A percentile compares a stretch with the other conserved stretches of the same genome.
Evolutionary conservation across 2,329 filamentous ascomycete genomes (phyloP).

Genomic region (Claviceps sorghi): DNA sequence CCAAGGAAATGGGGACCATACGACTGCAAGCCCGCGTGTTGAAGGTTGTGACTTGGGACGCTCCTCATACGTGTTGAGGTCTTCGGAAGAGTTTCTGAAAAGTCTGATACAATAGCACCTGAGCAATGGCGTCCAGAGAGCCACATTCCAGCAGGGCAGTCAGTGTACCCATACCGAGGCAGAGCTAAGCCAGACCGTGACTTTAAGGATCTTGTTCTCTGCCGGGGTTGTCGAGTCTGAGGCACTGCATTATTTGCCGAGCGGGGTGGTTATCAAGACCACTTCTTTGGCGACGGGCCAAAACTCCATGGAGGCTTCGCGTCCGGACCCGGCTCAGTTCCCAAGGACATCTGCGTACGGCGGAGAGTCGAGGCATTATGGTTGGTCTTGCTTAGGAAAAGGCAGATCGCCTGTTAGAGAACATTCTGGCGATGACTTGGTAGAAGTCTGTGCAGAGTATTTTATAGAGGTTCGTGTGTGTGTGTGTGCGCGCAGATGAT

Average conservation of each 20-base stretch:
- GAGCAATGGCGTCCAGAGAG: conserved; percentile 17
- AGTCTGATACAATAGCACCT: too few relatives aligned
- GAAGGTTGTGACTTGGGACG: too few relatives aligned
- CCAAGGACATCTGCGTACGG: conserved; percentile 37
- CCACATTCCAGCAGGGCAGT: conserved; percentile 6
- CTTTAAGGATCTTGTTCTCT: conserved; percentile 21
- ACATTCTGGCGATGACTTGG: too few relatives aligned
- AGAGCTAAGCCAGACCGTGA: conserved; percentile 19
- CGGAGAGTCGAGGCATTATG: conserved; percentile 31
- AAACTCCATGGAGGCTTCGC: conserved; percentile 23
- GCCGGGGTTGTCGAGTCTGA: conserved; percentile 26
- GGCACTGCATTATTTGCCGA: conserved; percentile 35
- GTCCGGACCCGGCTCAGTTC: conserved; percentile 28
- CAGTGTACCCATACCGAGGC: conserved; percentile 17
- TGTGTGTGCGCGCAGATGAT: too few relatives aligned
- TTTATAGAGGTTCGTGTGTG: too few relatives aligned
- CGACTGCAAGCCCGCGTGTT: conserved; percentile 25
- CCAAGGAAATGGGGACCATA: conserved; percentile 22
- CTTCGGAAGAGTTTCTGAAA: too few relatives aligned
- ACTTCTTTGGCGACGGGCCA: conserved; percentile 26
- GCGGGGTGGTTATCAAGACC: conserved; percentile 38
- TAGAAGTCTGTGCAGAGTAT: too few relatives aligned
- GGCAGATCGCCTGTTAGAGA: background rate
- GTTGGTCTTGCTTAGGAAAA: conserved; percentile 28
- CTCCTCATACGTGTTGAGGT: too few relatives aligned